A percentile compares a stretch with the other conserved stretches of the same genome.
Conservation (phyloP, 495 filamentous ascomycete species). For the Penicillium lagena region DNA sequence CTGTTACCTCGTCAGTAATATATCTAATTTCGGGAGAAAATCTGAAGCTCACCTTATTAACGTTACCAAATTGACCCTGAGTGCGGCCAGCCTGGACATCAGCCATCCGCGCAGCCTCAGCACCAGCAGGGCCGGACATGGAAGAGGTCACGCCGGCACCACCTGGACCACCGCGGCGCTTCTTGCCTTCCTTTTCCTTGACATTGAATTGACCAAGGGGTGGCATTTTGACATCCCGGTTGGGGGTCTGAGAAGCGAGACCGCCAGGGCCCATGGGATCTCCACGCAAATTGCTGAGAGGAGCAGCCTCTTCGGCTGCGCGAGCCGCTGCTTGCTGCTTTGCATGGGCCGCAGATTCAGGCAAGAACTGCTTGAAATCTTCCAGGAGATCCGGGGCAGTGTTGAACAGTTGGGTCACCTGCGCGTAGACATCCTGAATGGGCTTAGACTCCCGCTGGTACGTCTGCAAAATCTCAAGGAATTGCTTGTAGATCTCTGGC, state of each 20-base stretch:
- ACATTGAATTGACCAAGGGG: constrained; percentile 92
- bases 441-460: constrained; percentile 98
- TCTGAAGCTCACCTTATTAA: constrained; percentile 42
- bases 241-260: constrained; percentile 42
- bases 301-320: constrained; percentile 61
- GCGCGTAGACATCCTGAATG: constrained; percentile 96
- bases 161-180: constrained; percentile 51
- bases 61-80: constrained; percentile 33
- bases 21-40: neutral
- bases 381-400: constrained; percentile 93
- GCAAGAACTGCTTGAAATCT: constrained; percentile 98
- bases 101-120: constrained; percentile 30
- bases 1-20: constrained; percentile 28
- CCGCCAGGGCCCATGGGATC: constrained; percentile 28
- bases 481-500: constrained; percentile 99
- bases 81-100: constrained; percentile 27
- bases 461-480: constrained; percentile 96
- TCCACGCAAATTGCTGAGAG: constrained; percentile 53
- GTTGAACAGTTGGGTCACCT: constrained; percentile 92
- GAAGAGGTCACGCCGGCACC: constrained; percentile 23
- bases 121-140: constrained; percentile 23
- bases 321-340: constrained; percentile 60
- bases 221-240: constrained; percentile 69
- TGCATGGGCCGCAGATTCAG: constrained; percentile 89
- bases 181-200: constrained; percentile 71